Conservation (phyloP, 331 rosid species). For the Malus hybrid region DNA sequence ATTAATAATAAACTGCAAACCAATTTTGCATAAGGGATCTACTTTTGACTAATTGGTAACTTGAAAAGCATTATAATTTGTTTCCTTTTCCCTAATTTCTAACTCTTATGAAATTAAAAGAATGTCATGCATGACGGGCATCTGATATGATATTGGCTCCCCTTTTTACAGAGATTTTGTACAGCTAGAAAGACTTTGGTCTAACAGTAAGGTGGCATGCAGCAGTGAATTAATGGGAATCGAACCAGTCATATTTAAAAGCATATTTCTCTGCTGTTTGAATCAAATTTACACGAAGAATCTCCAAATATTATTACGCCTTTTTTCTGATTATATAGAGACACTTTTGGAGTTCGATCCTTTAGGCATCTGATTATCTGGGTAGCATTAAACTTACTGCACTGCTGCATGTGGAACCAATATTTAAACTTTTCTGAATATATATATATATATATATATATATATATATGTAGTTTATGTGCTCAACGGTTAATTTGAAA, state of each 20-base stretch:
- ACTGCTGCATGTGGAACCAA: not conserved
- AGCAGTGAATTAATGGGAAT: slow-evolving; percentile 7
- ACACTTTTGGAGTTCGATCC: not conserved
- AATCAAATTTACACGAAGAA: slow-evolving; percentile 7
- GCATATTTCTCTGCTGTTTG: slow-evolving; percentile 5
- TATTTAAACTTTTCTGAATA: not conserved
- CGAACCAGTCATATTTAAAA: slow-evolving; percentile 1
- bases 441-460: not conserved
- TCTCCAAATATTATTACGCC: not conserved
- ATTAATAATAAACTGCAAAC: not conserved
- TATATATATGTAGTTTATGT: not conserved
- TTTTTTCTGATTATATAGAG: not conserved
- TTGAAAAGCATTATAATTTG: not conserved
- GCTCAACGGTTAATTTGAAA: not conserved
- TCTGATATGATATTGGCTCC: not conserved
- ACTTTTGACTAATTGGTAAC: slow-evolving; percentile 5
- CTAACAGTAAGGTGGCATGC: not conserved
- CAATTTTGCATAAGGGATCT: not conserved
- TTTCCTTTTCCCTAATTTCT: not conserved
- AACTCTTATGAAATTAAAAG: not conserved
- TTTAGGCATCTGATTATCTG: slow-evolving; percentile 9
- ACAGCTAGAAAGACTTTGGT: not conserved
- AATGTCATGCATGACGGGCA: not conserved
- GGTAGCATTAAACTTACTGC: not conserved
- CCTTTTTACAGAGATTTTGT: not conserved